Base-by-base conservation (phyloP, 345 rosid species). In the Gynandropsis gynandra region DNA sequence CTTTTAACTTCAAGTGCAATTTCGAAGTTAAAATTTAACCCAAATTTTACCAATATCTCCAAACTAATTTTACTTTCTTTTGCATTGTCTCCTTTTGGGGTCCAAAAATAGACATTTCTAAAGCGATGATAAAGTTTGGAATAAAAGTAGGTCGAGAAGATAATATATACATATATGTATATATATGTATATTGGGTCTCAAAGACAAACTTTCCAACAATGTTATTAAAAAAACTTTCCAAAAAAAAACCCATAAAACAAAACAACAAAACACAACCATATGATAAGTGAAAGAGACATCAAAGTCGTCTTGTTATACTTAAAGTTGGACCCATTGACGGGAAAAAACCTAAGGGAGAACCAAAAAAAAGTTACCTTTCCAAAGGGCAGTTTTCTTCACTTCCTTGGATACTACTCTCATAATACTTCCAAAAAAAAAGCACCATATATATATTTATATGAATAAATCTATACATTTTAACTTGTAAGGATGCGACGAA, bases 31-130 rank as follows among this genome's bases (percentile, higher is more conserved):
- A 24, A 29, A 24, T 44, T 39, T 37, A 51, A 36, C 13, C 47
- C 63, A 20, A 34, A 46, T 58, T 58, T 37, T 20, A 46, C 38
- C 58, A 39, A 45, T 27, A 65, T 43, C 33, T 37, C 46, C 16
- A 52, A 47, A 42, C 9, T 35, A 66, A 54, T 59, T 24, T 2
- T 24, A 24, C 29, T 24, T 47, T 50, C 52, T 33, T 42, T 47
- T 52, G 44, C 53, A 47, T 41, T 50, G 60, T 66, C 56, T 59
- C 60, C 56, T 52, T 14, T 20, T 54, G 56, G 58, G 67, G 52
- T 39, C 73, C 74, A 62, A 70, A 74, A 62, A 73, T 74, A 59
- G 79, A 69, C 59, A 80, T 66, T 18, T 50, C 73, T 73, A 66
- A 66, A 66, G 65, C 61, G 59, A 35, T 42, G 41, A 42, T 47